Conservation (phyloP, 805 yeast species). For the Debaryomyces maramus region DNA sequence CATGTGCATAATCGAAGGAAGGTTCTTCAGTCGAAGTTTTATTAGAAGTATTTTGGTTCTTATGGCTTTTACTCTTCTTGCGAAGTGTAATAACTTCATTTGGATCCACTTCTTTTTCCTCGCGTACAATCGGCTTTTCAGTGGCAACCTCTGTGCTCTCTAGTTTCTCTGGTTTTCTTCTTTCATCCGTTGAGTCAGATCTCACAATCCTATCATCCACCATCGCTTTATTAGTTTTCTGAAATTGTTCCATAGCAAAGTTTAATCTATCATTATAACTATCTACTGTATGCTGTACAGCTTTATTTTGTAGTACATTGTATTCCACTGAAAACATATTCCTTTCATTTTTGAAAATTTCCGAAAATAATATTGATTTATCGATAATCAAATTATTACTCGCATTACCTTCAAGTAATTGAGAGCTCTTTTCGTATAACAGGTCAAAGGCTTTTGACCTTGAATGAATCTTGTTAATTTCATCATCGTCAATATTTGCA, state of each 20-base stretch:
- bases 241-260: constrained; percentile 12
- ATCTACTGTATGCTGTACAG: constrained; percentile 18
- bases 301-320: constrained; percentile 11
- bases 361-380: constrained; percentile 17
- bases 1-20: constrained; percentile 45
- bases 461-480: constrained; percentile 4
- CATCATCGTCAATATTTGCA: constrained; percentile 7
- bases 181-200: constrained; percentile 10
- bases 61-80: constrained; percentile 14
- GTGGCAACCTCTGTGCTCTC: not conserved
- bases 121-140: not conserved
- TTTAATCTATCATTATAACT: constrained; percentile 14
- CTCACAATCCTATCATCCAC: constrained; percentile 8
- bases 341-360: constrained; percentile 8
- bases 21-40: constrained; percentile 14
- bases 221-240: constrained; percentile 10
- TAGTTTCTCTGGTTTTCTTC: constrained; percentile 10
- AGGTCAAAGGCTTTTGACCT: constrained; percentile 11
- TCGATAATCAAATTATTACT: constrained; percentile 7
- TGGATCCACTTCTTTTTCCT: constrained; percentile 16
- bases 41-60: constrained; percentile 11
- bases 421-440: constrained; percentile 10
- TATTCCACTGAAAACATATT: constrained; percentile 17
- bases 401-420: constrained; percentile 8
- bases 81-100: constrained; percentile 45